Evolutionary conservation across 2,329 filamentous ascomycete genomes (phyloP), one percentile per base, ranked within the genome.

Genomic region (Aspergillus puulaauensis): DNA sequence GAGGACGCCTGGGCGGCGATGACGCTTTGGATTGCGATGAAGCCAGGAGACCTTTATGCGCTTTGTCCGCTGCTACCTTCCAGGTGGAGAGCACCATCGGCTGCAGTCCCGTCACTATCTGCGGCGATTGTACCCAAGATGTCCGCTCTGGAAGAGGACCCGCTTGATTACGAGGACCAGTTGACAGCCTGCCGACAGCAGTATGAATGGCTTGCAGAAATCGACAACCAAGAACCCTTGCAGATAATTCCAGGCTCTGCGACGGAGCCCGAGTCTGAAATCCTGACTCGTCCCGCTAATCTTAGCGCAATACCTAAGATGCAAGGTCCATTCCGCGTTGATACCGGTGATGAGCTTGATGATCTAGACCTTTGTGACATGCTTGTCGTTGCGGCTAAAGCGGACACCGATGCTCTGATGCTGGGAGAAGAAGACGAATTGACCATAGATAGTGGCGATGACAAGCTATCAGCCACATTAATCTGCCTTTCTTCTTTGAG

Each of bases 1-100:
- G 83, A 87, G 62, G 80, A 85, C 67, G 83, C 83, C 2, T 99
- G 95, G 95, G 90, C 92, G 7, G 86, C 93, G 9, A 97, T 97
- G 90, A 98, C 95, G 0, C 81, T 99, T 11, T 99, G 93, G 91
- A 80, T 98, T 52, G 92, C 93, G n/a, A 99, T 97, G 90, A 86
- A 86, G 39, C 90, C 91, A 59, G 95, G 95, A 3, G 93, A 97
- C 69, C 84, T 98, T 6, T 99, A 99, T 70, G 93, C 93, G 2
- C 79, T 99, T 8, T 97, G 93, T 70, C 95, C 95, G 2, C 81
- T 99, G 41, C 80, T 99, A 33, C 95, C 95, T 0, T 86, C 87
- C 52, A 91, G 89, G 66, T 98, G 93, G 92, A 86, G 90, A 23
- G 87, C 89, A 23, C 87, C 89, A 14, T 83, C 87, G 1, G 89